These are phyloP conservation scores for Achaetomiella virescens DNA, from an alignment of 495 filamentous ascomycete species.

Conservation along the genomic window DNA sequence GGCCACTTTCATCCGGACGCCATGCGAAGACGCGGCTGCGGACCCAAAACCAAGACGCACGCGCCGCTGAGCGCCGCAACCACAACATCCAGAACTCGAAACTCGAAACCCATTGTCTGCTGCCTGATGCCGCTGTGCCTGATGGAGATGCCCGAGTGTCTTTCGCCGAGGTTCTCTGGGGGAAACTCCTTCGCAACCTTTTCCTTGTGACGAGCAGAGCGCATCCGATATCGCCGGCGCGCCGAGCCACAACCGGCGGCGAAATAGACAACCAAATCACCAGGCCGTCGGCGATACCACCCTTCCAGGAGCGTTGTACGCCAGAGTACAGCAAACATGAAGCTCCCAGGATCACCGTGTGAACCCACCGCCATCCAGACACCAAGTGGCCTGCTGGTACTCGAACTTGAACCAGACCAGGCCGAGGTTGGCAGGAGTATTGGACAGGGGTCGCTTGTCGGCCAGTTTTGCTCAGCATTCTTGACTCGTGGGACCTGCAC, in stretches of 20 bases:
- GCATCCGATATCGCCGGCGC: constrained; percentile 6
- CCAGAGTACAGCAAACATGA: too few species aligned
- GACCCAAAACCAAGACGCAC: not conserved
- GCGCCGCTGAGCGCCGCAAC: constrained; percentile 13
- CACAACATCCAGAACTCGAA: not conserved
- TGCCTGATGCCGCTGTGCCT: not conserved
- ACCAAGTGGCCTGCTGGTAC: not conserved
- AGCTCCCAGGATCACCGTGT: too few species aligned
- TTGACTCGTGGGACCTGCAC: constrained; percentile 34
- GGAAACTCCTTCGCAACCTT: not conserved
- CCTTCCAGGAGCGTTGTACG: too few species aligned
- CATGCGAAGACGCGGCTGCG: constrained; percentile 13
- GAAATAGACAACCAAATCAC: constrained; percentile 10
- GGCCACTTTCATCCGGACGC: constrained; percentile 25
- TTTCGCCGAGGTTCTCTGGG: not conserved
- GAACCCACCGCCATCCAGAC: constrained; percentile 12
- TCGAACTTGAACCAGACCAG: not conserved
- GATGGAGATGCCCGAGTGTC: not conserved
- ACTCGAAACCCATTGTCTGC: not conserved
- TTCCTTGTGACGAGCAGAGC: not conserved
- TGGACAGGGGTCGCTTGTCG: constrained; percentile 18
- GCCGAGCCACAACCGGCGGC: not conserved
- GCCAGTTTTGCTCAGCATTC: constrained; percentile 21
- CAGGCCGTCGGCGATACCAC: too few species aligned
- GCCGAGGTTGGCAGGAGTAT: constrained; percentile 24